Evolutionary conservation across 2,329 filamentous ascomycete genomes (phyloP), one percentile per base, ranked within the genome.

Genomic region (Fusarium caatingaense): DNA sequence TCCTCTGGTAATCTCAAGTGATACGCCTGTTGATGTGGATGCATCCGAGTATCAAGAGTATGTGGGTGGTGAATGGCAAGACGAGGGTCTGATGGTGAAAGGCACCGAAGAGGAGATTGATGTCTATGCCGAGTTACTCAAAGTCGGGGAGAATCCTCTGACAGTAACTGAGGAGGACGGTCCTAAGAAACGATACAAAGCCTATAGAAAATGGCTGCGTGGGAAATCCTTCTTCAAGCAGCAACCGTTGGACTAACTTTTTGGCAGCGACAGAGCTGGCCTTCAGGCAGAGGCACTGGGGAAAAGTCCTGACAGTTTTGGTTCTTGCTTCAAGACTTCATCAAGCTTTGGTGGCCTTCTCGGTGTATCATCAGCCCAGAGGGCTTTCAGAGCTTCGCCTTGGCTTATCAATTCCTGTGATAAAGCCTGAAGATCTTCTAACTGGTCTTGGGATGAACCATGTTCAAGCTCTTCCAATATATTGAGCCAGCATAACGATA

Each of bases 161-260:
- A 97, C 93, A 4, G 95, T 98, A 16, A 91, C 90, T 2, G 91
- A 94, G 46, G 94, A 97, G 76, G 96, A 98, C 79, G 86, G 90
- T 47, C 86, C 87, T 42, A 98, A 97, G 87, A 98, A 98, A 86
- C 86, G 96, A 73, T 99, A 99, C 80, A 98, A 97, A 82, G 93
- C 94, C 12, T 99, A 99, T 81, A 85, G 91, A 75, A 97, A 98
- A 81, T 99, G 96, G 95, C 84, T 99, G 76, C 88, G 90, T 67
- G 95, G 95, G 20, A 98, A 98, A 83, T 97, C 93, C 75, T 87
- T 98, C 75, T 98, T 98, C 80, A 98, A 98, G 81, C 94, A 98
- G 84, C 89, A 91, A 79, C 89, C 91, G 47, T 84, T 88, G 55
- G 87, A 88, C 68, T 88, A 81, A 81, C 56, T 51, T 53, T 16